A percentile compares a stretch with the other conserved stretches of the same genome.
phyloP scores from a whole-genome alignment of 116 monocot genomes.

The Cymodocea nodosa region DNA sequence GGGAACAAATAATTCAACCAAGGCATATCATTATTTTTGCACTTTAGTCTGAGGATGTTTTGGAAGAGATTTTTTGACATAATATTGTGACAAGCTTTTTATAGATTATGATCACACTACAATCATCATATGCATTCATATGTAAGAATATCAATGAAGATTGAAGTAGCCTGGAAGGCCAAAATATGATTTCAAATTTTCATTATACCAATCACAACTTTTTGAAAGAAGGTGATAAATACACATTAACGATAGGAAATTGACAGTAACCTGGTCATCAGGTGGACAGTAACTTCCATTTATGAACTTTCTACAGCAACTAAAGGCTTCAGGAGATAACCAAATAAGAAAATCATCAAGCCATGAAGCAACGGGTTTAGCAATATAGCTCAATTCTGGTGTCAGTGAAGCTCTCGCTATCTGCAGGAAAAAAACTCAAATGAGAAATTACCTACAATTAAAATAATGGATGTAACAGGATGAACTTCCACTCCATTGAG shows the following conservation, averaged over 20 bases:
- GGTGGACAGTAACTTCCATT: constrained; percentile 99
- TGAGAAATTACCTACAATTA: background rate
- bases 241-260: background rate
- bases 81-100: no score
- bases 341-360: constrained; percentile 97
- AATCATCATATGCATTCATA: no score
- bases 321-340: constrained; percentile 98
- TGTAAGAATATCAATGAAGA: no score
- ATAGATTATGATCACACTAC: no score
- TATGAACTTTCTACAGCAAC: constrained; percentile 87
- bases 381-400: constrained; percentile 79
- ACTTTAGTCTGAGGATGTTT: no score
- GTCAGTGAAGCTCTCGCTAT: constrained; percentile 63
- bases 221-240: background rate
- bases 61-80: no score
- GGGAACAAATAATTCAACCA: no score
- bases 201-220: background rate
- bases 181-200: background rate
- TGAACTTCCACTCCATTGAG: no score
- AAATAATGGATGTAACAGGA: no score
- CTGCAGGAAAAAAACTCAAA: constrained; percentile 18
- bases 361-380: constrained; percentile 99
- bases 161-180: background rate
- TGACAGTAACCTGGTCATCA: constrained; percentile 73
- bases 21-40: no score